These are phyloP conservation scores for Salix koriyanagi DNA, from an alignment of 345 rosid species.

Conservation along the genomic window DNA sequence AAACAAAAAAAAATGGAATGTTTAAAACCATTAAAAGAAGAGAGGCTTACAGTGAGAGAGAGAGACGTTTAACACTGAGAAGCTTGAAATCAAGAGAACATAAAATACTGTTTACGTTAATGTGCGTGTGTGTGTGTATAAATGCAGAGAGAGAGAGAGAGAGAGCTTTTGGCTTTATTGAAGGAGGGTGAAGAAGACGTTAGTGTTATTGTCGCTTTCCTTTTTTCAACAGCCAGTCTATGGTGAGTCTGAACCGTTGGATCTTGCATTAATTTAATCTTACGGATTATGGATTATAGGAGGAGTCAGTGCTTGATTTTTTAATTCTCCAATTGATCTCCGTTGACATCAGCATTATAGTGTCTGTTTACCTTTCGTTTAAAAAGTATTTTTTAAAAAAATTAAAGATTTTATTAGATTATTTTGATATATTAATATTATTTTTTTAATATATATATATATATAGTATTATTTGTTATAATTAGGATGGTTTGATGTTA, in stretches of 20 bases:
- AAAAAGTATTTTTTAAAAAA: no score
- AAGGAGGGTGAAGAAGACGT: not conserved
- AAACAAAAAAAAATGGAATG: not conserved
- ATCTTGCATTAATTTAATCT: not conserved
- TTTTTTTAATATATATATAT: no score
- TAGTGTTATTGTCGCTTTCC: not conserved
- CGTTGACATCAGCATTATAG: no score
- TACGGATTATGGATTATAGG: not conserved
- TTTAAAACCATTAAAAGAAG: not conserved
- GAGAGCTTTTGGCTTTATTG: not conserved
- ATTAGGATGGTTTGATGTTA: no score
- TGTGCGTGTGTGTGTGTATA: not conserved
- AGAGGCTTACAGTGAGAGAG: not conserved
- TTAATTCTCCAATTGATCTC: not conserved
- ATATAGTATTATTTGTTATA: no score
- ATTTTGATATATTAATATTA: no score
- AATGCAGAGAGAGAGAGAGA: not conserved
- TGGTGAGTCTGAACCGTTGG: not conserved
- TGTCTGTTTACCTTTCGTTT: no score
- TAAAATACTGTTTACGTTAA: not conserved
- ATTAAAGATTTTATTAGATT: no score
- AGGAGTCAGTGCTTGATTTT: not conserved
- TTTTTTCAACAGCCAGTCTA: slow-evolving; percentile 11
- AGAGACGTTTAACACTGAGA: not conserved
- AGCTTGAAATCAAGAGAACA: not conserved